Percentiles rank a stretch among this genome's conserved stretches.
These are phyloP conservation scores for Metschnikowia similis DNA, from an alignment of 805 yeast genomes.

Conservation along the genomic window DNA sequence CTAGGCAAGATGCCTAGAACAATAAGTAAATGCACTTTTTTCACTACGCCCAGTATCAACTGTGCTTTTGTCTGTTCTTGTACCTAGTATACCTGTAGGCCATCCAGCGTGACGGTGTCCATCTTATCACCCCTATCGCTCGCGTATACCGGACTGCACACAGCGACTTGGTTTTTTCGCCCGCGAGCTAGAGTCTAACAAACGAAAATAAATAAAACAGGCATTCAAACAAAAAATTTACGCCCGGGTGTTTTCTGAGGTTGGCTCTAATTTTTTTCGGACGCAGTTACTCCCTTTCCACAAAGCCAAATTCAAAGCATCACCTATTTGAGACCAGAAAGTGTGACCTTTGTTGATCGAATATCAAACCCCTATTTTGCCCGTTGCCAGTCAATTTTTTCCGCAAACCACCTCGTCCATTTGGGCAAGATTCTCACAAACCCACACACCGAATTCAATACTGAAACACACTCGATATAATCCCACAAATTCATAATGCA, in stretches of 20 bases:
- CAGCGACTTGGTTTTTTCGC: not conserved
- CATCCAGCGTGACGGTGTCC: not conserved
- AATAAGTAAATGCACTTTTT: not conserved
- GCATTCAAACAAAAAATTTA: slow-evolving; percentile 1
- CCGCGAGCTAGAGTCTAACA: slow-evolving; percentile 4
- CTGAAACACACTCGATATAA: slow-evolving; percentile 1
- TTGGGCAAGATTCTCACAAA: slow-evolving; percentile 4
- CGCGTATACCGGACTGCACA: slow-evolving; percentile 1
- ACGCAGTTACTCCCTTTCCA: not conserved
- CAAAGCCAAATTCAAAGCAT: not conserved
- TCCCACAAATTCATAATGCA: slow-evolving; percentile 32
- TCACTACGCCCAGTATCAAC: not conserved
- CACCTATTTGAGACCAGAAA: not conserved
- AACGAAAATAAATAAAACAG: not conserved
- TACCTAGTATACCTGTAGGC: not conserved
- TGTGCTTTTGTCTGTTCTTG: not conserved
- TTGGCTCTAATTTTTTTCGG: not conserved
- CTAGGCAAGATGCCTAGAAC: not conserved
- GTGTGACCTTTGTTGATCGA: not conserved
- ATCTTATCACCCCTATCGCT: slow-evolving; percentile 3
- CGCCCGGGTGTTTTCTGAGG: not conserved
- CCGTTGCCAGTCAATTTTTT: slow-evolving; percentile 1
- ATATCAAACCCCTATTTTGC: slow-evolving; percentile 1
- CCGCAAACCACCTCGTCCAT: slow-evolving; percentile 5
- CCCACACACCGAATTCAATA: not conserved